Evolutionary conservation across 306 rosid genomes (phyloP), one percentile per base, ranked within the genome.

Genomic region (Mimosa pudica): DNA sequence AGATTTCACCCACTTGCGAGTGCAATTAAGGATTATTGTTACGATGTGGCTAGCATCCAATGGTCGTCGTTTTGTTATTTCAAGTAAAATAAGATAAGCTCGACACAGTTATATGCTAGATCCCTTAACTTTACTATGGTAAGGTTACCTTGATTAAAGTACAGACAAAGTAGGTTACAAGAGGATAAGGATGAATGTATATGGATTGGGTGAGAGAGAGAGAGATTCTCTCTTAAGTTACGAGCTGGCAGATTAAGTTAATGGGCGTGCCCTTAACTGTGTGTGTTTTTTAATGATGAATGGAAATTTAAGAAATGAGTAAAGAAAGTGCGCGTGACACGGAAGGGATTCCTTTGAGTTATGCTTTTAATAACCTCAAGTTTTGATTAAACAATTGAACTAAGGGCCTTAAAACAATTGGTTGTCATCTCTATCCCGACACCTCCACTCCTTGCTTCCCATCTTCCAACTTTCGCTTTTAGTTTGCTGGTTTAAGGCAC

Each of bases 341-440:
- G 71, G 86, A 32, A 8, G 61, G 74, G 93, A 90, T 87, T 88
- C 92, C 90, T 51, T 51, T 85, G 68, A 80, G 80, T 79, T 77
- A 76, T 76, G 89, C 93, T 86, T 92, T 92, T 76, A 70, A 71
- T 76, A 44, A 73, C 79, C 61, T 60, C 42, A 17, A 70, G 61
- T 81, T 67, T 67, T 82, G 45, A 51, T 33, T 81, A 83, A 80
- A 80, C 74, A 70, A 84, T 71, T 80, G 73, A 58, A 81, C 61
- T 68, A 55, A 71, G 7, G 20, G 35, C 20, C 33, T 80, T 87
- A 85, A 87, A 87, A 80, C 84, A 75, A 88, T 86, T 87, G 92
- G 89, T 85, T 89, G 97, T 86, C 90, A 93, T 88, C 83, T 89
- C 87, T 87, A 83, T 93, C 76, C 98, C 98, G 92, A 93, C 98